Evolutionary conservation across 2,329 filamentous ascomycete species (phyloP), one percentile per base, ranked within the genome.

Genomic region (Diaporthe helianthi): DNA sequence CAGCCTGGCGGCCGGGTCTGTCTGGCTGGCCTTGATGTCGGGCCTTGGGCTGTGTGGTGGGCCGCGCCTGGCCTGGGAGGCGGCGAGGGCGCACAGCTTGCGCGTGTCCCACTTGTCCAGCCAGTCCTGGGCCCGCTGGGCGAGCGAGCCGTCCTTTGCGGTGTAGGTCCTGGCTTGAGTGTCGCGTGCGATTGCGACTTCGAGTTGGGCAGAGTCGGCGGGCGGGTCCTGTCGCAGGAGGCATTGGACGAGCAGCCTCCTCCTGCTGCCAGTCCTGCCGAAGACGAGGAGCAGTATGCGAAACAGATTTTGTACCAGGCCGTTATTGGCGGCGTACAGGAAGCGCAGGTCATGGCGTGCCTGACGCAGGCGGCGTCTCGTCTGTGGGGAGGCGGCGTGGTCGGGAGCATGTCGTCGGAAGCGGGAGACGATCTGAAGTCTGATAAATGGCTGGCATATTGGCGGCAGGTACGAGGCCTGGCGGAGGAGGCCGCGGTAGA

Each of bases 401-500:
- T 81, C 73, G 15, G 74, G 31, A 4, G 72, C 76, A 71, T 83
- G 78, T 3, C 77, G 76, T n/a, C 80, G 81, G 74, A 88, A 90
- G 41, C 82, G 81, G 9, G 73, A 70, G 63, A 79, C 78, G 54
- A 89, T 84, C 41, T 79, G 79, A 8, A 78, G 73, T 54, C 79
- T 75, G 65, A 86, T 78, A 66, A 80, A 83, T 2, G 79, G 76
- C 47, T 83, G 83, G 69, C 85, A 85, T 47, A 84, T 77, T 2
- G 81, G 81, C 1, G 87, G 87, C 2, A 90, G 84, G 75, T 91
- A 91, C 33, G 85, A 84, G 47, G 83, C 80, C 79, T 90, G 87
- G 70, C 89, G 87, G 44, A 90, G 85, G 26, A 90, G 79, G 69
- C 87, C 83, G 68, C 89, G 84, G 76, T 89, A 90, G 55, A 88